These are phyloP conservation scores for Tricholoma flavovirens DNA, from an alignment of 768 basidiomycete genomes.

Conservation along the genomic window DNA sequence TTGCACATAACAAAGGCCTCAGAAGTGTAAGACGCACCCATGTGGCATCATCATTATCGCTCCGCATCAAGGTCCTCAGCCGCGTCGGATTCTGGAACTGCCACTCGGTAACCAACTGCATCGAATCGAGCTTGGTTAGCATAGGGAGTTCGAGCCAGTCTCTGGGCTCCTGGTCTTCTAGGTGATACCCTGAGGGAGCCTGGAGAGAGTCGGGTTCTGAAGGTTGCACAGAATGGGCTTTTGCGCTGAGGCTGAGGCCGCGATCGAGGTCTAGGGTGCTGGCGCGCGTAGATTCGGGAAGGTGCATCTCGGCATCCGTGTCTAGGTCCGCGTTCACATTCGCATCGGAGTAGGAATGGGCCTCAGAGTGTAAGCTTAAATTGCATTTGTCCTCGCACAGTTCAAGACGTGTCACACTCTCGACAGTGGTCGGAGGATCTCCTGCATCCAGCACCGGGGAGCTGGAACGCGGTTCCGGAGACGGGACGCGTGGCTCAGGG, in stretches of 20 bases:
- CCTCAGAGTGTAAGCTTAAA: not conserved
- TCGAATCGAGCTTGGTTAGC: conserved; percentile 66
- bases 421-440: conserved; percentile 13
- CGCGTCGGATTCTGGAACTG: conserved; percentile 77
- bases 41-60: conserved; percentile 67
- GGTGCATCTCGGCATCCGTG: conserved; percentile 7
- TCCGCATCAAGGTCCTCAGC: conserved; percentile 67
- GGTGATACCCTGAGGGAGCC: conserved; percentile 7
- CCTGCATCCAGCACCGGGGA: conserved; percentile 20
- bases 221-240: conserved; percentile 12
- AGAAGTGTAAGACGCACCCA: conserved; percentile 53
- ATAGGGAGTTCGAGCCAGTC: conserved; percentile 72
- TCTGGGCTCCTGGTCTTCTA: conserved; percentile 34
- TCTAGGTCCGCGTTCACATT: conserved; percentile 2
- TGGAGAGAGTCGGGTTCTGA: conserved; percentile 13
- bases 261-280: conserved; percentile 16
- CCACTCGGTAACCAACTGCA: conserved; percentile 77
- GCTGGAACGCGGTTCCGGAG: conserved; percentile 18
- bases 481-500: conserved; percentile 38
- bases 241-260: conserved; percentile 12
- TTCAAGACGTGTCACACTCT: not conserved
- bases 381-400: not conserved
- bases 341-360: not conserved
- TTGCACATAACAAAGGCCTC: conserved; percentile 3
- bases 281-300: conserved; percentile 12